Base-by-base conservation (phyloP, 1,284 basidiomycete species). In the Phylloboletellus chloephorus region DNA sequence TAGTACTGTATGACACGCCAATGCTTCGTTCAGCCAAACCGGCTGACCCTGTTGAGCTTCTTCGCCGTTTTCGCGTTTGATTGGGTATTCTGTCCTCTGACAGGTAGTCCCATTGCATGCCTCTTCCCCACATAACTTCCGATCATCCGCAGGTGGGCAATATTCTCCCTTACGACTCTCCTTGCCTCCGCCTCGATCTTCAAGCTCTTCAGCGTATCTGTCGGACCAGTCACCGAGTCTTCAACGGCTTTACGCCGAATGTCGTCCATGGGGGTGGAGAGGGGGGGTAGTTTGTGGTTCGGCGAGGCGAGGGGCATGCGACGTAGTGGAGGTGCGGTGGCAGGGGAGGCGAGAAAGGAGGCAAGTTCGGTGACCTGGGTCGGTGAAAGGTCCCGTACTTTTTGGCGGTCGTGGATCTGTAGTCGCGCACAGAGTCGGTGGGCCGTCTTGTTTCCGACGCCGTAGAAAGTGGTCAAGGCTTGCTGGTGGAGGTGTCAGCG, bases 41-140 rank as follows among this genome's bases (percentile, higher is more conserved):
- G 69, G 44, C 74, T 73, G 45, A 82, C 61, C 53, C 74, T 71
- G 68, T 95, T 95, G 64, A 95, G 77, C 62, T 82, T 90, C 66
- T 69, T 82, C 26, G 92, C 92, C 24, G 88, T 92, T 65, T 73
- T 77, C 37, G 87, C 89, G 53, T 95, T 95, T 37, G 75, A 81
- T 63, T 82, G 82, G 4, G 92, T 95, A 48, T 85, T 84, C 67
- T 95, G 91, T 39, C 91, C 91, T 57, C 91, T 74, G 44, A 95
- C 91, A 1, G 92, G 92, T 29, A 93, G 65, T 47, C 83, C 79
- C 80, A 89, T 87, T 2, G 89, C 88, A 58, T 95, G 91, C 58
- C 91, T 71, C 65, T 80, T 76, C 24, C 91, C 91, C 41, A 85
- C 79, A 61, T 93, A 91, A 53, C 80, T 88, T 35, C 92, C 91